phyloP scores from a whole-genome alignment of 73 alveolate genomes.

The Urostyla sp. region DNA sequence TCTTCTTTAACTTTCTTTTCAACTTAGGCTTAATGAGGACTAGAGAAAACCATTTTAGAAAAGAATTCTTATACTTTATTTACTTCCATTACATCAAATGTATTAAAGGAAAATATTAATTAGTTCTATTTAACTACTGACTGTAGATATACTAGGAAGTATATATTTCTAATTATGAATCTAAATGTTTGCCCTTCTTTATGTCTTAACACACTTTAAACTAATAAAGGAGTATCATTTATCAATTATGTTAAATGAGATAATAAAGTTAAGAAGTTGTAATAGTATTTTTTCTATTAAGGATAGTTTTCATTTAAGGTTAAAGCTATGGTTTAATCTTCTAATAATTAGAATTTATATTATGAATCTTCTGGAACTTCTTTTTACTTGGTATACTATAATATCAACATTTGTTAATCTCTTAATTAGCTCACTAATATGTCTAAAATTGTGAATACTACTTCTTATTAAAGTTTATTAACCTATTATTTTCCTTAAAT shows the following conservation, averaged over 20 bases:
- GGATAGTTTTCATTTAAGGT: not conserved
- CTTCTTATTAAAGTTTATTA: constrained; percentile 4
- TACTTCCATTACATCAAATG: no score
- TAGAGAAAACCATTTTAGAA: constrained; percentile 13
- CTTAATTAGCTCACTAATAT: constrained; percentile 13
- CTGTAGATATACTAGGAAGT: not conserved
- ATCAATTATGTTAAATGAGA: constrained; percentile 29
- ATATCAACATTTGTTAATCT: constrained; percentile 27
- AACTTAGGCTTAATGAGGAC: constrained; percentile 25
- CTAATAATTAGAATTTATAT: no score
- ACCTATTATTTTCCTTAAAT: no score
- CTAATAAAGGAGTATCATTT: constrained; percentile 25
- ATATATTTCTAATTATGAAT: constrained; percentile 47
- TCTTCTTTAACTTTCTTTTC: constrained; percentile 27
- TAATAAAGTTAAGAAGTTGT: not conserved
- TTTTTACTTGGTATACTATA: constrained; percentile 4
- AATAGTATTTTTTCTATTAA: not conserved
- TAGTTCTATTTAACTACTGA: no score
- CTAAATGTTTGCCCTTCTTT: constrained; percentile 39
- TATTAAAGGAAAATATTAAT: no score
- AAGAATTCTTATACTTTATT: constrained; percentile 13
- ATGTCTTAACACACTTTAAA: constrained; percentile 22
- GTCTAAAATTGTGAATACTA: constrained; percentile 25
- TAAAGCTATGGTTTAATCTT: not conserved
- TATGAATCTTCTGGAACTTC: not conserved